Conservation (phyloP, 139 green algal genomes). For the Gonium pectorale region DNA sequence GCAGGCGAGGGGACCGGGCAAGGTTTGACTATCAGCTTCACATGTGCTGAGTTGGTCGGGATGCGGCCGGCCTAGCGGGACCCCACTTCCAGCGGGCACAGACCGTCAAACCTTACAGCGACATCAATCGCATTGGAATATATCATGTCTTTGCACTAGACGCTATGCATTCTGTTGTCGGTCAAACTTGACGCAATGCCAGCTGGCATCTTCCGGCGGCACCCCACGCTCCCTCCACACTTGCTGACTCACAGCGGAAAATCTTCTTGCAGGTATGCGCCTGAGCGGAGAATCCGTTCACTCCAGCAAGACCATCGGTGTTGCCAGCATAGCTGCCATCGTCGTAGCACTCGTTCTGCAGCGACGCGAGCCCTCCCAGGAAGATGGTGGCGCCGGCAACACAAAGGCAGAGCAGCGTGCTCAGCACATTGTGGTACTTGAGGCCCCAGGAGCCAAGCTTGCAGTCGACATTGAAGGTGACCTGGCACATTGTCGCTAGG, state of each 20-base stretch:
- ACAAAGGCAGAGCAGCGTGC: neutral
- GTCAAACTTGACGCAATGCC: no score
- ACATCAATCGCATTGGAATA: no score
- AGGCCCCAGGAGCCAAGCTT: neutral
- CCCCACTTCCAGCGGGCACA: no score
- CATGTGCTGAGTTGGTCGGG: no score
- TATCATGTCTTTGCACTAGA: no score
- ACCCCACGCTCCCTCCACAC: neutral
- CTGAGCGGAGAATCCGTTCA: neutral
- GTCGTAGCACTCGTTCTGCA: slow-evolving; percentile 27
- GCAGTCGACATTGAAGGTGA: neutral
- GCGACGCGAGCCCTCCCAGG: neutral
- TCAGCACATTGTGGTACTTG: neutral
- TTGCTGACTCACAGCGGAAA: slow-evolving; percentile 17
- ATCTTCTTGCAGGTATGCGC: slow-evolving; percentile 13
- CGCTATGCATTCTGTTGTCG: no score
- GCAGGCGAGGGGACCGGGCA: no score
- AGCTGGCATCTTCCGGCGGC: neutral
- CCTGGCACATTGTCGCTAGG: slow-evolving; percentile 33
- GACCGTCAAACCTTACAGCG: no score
- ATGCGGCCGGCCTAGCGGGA: no score
- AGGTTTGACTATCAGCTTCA: no score
- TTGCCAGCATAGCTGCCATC: neutral
- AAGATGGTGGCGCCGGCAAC: neutral
- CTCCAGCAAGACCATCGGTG: neutral